phyloP scores from a whole-genome alignment of 108 stramenopile species.

The Parietichytrium sp. region DNA sequence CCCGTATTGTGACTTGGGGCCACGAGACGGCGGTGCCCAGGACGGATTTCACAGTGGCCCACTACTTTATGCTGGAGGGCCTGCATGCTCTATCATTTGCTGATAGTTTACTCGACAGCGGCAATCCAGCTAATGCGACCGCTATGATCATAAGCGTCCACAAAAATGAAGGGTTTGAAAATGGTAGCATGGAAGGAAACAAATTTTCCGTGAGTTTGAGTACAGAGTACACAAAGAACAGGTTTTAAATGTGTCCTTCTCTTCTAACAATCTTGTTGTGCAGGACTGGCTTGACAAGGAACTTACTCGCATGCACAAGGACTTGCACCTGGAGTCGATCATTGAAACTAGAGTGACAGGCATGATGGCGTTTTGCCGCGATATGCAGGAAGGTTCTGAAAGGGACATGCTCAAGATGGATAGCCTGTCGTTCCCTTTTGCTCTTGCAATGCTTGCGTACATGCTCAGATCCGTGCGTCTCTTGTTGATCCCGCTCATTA shows the following conservation, averaged over 20 bases:
- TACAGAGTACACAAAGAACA: too few relatives aligned
- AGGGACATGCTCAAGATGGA: constrained; percentile 26
- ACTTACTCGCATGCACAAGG: background rate
- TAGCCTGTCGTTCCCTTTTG: constrained; percentile 17
- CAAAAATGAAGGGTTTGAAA: background rate
- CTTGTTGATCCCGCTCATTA: constrained; percentile 3
- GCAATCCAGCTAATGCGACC: background rate
- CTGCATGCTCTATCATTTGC: background rate
- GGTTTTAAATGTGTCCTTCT: too few relatives aligned
- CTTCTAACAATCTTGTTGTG: too few relatives aligned
- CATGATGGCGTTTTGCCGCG: constrained; percentile 9
- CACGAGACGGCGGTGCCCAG: background rate
- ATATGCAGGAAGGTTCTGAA: constrained; percentile 30
- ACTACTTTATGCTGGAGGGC: background rate
- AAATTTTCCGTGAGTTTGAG: too few relatives aligned
- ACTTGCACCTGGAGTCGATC: background rate
- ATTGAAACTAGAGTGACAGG: background rate
- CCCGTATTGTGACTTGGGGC: background rate
- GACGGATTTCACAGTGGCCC: background rate
- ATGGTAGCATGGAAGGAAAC: background rate
- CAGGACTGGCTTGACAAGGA: background rate
- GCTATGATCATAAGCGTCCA: background rate
- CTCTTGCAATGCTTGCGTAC: constrained; percentile 17
- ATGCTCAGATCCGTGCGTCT: background rate
- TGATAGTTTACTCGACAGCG: background rate